Evolutionary conservation across 2,329 filamentous ascomycete species (phyloP).

Genomic region (Emmonsiellopsis sp.): DNA sequence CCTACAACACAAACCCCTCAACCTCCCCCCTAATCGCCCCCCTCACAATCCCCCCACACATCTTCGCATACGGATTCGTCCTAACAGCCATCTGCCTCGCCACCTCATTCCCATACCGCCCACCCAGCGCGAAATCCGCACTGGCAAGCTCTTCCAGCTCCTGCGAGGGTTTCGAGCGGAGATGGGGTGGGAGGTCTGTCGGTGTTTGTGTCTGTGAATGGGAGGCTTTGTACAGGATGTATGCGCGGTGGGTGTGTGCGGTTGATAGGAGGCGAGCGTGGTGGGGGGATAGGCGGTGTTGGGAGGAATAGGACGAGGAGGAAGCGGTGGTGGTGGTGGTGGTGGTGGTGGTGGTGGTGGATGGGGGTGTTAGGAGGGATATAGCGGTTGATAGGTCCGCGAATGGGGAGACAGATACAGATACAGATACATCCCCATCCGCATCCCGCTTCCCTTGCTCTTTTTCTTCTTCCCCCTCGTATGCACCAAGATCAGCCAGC

Average conservation of each 20-base stretch:
- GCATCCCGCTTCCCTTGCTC: neutral
- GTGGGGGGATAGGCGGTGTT: constrained; percentile 24
- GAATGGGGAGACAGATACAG: constrained; percentile 16
- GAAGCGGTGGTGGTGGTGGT: constrained; percentile 26
- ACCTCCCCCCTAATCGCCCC: constrained; percentile 51
- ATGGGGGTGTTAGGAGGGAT: constrained; percentile 31
- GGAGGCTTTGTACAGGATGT: constrained; percentile 32
- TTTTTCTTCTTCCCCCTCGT: constrained; percentile 9
- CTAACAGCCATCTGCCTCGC: constrained; percentile 50
- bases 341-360: constrained; percentile 33
- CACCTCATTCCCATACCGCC: constrained; percentile 47
- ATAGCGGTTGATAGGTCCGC: constrained; percentile 38
- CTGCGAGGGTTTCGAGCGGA: constrained; percentile 26
- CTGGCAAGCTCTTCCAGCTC: constrained; percentile 48
- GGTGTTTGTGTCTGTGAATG: neutral
- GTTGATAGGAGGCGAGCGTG: constrained; percentile 45
- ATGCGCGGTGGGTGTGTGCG: constrained; percentile 47
- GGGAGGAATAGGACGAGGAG: neutral
- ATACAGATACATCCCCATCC: neutral
- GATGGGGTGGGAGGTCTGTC: constrained; percentile 21
- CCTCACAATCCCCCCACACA: constrained; percentile 54
- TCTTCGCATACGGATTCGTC: constrained; percentile 55
- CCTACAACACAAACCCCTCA: constrained; percentile 16
- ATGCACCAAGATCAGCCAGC: constrained; percentile 21
- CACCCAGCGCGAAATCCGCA: constrained; percentile 45